Base-by-base conservation (phyloP, 1,139 yeast species). In the Eremothecium sinecaudum region DNA sequence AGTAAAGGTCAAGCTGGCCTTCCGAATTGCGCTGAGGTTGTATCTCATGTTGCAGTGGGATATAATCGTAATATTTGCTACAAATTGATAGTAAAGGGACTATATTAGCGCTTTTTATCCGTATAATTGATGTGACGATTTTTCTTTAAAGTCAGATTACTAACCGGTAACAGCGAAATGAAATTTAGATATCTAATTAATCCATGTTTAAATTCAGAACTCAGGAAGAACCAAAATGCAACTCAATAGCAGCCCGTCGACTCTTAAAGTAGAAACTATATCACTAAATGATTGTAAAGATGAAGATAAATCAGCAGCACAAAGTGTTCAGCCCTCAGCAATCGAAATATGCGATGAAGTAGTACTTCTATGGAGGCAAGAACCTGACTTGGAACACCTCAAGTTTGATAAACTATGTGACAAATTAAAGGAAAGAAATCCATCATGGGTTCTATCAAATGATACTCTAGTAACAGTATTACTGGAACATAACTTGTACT, bases 321-420 rank as follows among this genome's bases (percentile, higher is more conserved):
- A 20, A 4, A 19, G 12, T 10, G 12, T 12, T 12, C 64, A 64
- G 10, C 93, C 93, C 2, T 72, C 70, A 42, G 79, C 75, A 39
- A 64, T 80, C 33, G 75, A 77, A 53, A 64, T 80, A 14, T 76
- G 79, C 11, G 75, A 72, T 34, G 72, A 67, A 25, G 75, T 79
- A 17, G 69, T 78, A 33, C 63, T 66, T 6, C 57, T 79, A 14
- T 81, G 92, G 90, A 75, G 72, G 45, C 67, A 68, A 39, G 84
- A 79, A 46, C 76, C 84, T 2, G 58, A 67, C 2, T 69, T 77
- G 9, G 87, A 79, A 51, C 60, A 69, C 2, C 53, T 77, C 16
- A 78, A 80, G 1, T 59, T 70, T 10, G 61, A 64, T 7, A 75
- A 75, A 44, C 61, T 81, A 19, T 75, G 71, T 42, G 64, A 62